Conservation (phyloP, 108 stramenopile species). For the Cylindrotheca fusiformis region DNA sequence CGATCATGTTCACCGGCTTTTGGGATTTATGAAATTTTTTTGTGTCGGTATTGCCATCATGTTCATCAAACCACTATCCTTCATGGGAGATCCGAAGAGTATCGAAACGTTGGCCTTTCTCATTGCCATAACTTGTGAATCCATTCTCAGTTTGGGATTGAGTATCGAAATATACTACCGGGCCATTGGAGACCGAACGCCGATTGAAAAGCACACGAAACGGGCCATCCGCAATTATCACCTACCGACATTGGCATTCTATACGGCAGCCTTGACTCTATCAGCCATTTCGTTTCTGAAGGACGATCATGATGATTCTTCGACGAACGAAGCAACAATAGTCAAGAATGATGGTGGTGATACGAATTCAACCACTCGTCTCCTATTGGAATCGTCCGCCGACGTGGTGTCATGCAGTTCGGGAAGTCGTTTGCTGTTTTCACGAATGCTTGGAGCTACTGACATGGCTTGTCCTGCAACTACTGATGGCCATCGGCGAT, state of each 20-base stretch:
- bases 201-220: conserved; percentile 19
- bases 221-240: background rate
- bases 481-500: background rate
- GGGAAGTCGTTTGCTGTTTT: background rate
- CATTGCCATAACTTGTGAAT: background rate
- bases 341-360: background rate
- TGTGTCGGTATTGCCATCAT: background rate
- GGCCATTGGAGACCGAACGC: conserved; percentile 15
- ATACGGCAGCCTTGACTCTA: background rate
- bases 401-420: background rate
- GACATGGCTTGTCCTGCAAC: background rate
- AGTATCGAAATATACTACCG: conserved; percentile 17
- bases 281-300: background rate
- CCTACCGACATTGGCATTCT: conserved; percentile 8
- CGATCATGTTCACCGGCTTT: background rate
- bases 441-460: background rate
- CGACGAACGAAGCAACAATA: background rate
- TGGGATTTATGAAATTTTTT: background rate
- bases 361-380: background rate
- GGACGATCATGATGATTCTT: background rate
- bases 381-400: background rate
- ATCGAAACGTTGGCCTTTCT: background rate
- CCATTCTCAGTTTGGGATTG: conserved; percentile 7
- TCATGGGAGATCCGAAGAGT: background rate
- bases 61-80: background rate